Conservation (phyloP, 2,329 filamentous ascomycete species). For the Orbilia brochopaga region DNA sequence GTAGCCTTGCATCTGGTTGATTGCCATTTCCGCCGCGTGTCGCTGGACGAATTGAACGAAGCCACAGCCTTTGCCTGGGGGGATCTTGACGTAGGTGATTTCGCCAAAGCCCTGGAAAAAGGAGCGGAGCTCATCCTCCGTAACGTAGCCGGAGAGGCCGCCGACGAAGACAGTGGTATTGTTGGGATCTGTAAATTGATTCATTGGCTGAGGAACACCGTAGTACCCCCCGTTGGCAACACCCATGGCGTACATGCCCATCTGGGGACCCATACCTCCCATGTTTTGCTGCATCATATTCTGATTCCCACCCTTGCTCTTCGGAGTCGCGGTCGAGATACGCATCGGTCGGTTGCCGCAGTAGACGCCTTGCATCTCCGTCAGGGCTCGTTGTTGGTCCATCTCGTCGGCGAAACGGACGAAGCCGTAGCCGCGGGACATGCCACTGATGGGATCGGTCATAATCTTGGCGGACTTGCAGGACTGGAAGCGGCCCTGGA, state of each 20-base stretch:
- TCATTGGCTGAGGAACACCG: conserved; percentile 81
- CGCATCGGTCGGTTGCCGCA: conserved; percentile 98
- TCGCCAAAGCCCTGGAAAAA: conserved; percentile 99
- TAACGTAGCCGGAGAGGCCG: conserved; percentile 95
- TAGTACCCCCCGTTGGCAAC: conserved; percentile 72
- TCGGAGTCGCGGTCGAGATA: conserved; percentile 95
- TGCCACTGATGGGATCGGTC: conserved; percentile 96
- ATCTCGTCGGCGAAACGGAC: conserved; percentile 95
- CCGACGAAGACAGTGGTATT: conserved; percentile 99
- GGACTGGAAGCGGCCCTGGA: conserved; percentile 92
- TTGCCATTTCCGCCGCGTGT: conserved; percentile 98
- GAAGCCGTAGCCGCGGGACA: conserved; percentile 97
- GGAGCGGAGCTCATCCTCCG: conserved; percentile 97
- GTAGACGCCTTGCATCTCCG: conserved; percentile 99
- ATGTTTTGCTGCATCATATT: conserved; percentile 61
- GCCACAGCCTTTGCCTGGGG: conserved; percentile 96
- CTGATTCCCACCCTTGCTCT: conserved; percentile 73
- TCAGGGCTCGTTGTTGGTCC: conserved; percentile 92
- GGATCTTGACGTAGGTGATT: conserved; percentile 99
- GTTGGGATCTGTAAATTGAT: conserved; percentile 99
- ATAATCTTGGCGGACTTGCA: conserved; percentile 99
- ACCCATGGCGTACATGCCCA: conserved; percentile 74
- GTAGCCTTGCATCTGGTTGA: conserved; percentile 99
- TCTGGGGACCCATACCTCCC: conserved; percentile 60
- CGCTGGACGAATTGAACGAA: conserved; percentile 99